phyloP scores from a whole-genome alignment of 176 grass and related monocot species.

The Juncus effusus region DNA sequence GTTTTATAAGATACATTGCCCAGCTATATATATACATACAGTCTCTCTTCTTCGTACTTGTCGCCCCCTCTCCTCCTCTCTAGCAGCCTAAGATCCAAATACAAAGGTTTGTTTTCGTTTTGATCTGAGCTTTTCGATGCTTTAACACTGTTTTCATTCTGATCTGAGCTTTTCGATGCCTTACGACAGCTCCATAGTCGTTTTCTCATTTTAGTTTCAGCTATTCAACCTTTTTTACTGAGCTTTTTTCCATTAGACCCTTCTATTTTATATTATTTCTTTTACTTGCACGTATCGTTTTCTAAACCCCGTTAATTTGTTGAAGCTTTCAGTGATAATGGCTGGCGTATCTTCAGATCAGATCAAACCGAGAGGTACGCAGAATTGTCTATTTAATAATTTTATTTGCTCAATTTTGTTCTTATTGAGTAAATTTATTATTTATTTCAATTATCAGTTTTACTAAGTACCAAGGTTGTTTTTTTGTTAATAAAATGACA shows the following conservation, averaged over 20 bases:
- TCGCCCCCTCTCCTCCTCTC: slow-evolving; percentile 5
- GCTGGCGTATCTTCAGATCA: slow-evolving; percentile 20
- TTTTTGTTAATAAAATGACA: too few species aligned
- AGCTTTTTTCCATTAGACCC: background rate
- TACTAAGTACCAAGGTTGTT: too few species aligned
- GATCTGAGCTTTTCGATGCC: background rate
- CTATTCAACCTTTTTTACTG: slow-evolving; percentile 1
- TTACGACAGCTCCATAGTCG: too few species aligned
- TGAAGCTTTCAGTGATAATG: slow-evolving; percentile 17
- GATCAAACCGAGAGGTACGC: slow-evolving; percentile 27
- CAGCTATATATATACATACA: background rate
- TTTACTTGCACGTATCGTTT: background rate
- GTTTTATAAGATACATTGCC: too few species aligned
- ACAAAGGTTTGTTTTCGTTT: slow-evolving; percentile 4
- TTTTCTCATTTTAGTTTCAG: background rate
- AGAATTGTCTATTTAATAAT: background rate
- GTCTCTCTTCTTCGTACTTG: slow-evolving; percentile 10
- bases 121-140: background rate
- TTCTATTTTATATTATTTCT: background rate
- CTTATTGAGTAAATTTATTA: too few species aligned
- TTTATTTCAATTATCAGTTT: too few species aligned
- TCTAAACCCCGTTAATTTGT: background rate
- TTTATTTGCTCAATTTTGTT: too few species aligned
- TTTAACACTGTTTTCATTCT: background rate
- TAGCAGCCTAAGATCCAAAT: background rate